These are phyloP conservation scores for Moesziomyces globuligerus DNA, from an alignment of 1,284 basidiomycete genomes.

Conservation along the genomic window DNA sequence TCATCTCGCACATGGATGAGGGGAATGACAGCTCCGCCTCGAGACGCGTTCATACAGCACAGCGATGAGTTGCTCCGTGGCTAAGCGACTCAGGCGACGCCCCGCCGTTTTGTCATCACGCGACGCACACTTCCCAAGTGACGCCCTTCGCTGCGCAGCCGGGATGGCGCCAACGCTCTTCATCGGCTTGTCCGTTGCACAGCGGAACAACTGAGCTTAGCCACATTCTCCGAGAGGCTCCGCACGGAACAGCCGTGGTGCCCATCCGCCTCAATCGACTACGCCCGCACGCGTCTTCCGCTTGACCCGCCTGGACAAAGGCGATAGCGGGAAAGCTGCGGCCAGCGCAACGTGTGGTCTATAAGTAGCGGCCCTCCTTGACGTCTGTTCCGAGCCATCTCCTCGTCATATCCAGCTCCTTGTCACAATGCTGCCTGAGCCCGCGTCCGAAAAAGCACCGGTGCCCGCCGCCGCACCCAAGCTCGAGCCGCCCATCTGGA, in stretches of 20 bases:
- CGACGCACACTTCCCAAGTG: slow-evolving; percentile 15
- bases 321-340: not conserved
- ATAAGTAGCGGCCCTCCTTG: not conserved
- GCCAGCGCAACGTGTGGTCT: not conserved
- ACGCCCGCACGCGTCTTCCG: no score
- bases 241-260: no score
- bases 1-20: not conserved
- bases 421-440: no score
- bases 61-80: no score
- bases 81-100: not conserved
- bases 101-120: slow-evolving; percentile 34
- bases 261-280: no score
- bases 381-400: not conserved
- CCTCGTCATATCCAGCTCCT: not conserved
- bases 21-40: not conserved
- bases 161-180: not conserved
- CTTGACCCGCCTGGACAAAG: no score
- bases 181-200: no score
- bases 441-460: no score
- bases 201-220: no score
- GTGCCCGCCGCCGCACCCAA: no score
- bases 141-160: not conserved
- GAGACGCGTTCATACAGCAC: no score
- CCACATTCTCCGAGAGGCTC: no score
- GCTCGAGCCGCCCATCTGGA: slow-evolving; percentile 5